A percentile compares a stretch with the other conserved stretches of the same genome.
These are phyloP conservation scores for Russula sp. DNA, from an alignment of 768 basidiomycete genomes.

Conservation along the genomic window DNA sequence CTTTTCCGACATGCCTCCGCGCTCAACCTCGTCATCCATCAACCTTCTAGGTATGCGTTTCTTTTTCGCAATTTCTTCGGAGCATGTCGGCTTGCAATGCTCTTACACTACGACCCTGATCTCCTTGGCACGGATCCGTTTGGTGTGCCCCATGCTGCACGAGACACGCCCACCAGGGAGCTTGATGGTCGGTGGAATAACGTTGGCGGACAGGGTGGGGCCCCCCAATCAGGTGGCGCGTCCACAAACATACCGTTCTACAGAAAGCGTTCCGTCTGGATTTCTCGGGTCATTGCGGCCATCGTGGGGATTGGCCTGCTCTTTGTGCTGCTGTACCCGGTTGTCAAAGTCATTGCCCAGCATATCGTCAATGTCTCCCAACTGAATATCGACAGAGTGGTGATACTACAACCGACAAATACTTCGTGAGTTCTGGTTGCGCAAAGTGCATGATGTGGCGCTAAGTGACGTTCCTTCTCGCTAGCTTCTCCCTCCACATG, in stretches of 20 bases:
- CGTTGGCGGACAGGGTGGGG: background rate
- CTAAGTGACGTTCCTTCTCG: background rate
- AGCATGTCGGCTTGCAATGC: background rate
- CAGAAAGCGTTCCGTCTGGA: constrained; percentile 59
- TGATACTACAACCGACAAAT: constrained; percentile 51
- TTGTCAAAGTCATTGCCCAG: constrained; percentile 60
- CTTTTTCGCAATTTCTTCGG: background rate
- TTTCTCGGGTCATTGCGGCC: constrained; percentile 44
- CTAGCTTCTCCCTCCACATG: constrained; percentile 48
- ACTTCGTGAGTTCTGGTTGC: constrained; percentile 39
- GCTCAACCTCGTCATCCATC: background rate
- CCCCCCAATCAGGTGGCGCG: background rate
- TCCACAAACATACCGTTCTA: constrained; percentile 41
- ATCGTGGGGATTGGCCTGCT: constrained; percentile 55
- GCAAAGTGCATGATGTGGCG: background rate
- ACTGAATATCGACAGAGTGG: constrained; percentile 47
- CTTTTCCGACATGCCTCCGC: background rate
- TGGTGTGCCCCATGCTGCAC: background rate
- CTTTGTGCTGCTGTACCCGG: constrained; percentile 64
- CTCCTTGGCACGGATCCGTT: background rate
- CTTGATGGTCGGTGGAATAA: background rate
- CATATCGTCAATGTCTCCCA: constrained; percentile 52
- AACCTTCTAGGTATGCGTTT: background rate
- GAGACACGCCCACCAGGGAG: background rate
- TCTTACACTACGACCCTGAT: background rate